Evolutionary conservation across 345 rosid genomes (phyloP).

Genomic region (Erodium maritimum): DNA sequence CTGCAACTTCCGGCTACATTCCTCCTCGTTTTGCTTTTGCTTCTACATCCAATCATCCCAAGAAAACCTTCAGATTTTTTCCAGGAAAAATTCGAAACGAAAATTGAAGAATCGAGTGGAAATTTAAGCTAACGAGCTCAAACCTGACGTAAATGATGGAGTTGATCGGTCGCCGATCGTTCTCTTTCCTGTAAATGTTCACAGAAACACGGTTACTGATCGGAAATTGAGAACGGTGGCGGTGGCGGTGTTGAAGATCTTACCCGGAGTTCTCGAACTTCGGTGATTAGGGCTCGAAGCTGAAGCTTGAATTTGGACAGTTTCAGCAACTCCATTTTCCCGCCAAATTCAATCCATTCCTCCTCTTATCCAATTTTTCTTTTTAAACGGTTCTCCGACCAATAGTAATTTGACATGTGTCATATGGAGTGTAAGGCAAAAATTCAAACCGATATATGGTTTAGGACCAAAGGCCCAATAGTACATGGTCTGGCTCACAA

Average conservation of each 20-base stretch:
- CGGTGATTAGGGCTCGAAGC: constrained; percentile 52
- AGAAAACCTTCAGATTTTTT: neutral
- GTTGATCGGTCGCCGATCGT: constrained; percentile 40
- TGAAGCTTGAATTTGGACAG: constrained; percentile 70
- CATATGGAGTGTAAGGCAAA: no score
- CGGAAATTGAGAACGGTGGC: neutral
- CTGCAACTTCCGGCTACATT: constrained; percentile 35
- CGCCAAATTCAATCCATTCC: neutral
- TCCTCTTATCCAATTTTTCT: neutral
- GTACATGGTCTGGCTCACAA: no score
- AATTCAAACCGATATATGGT: no score
- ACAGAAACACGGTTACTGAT: no score
- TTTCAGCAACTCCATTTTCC: constrained; percentile 67
- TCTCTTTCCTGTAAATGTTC: constrained; percentile 37
- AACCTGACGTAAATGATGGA: constrained; percentile 42
- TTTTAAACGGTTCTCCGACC: no score
- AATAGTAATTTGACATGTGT: no score
- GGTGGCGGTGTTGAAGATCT: constrained; percentile 3
- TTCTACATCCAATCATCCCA: constrained; percentile 32
- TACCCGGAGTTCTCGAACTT: constrained; percentile 62
- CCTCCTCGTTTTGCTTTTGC: constrained; percentile 68
- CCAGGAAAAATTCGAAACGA: constrained; percentile 2
- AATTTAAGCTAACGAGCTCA: neutral
- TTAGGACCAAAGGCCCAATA: no score
- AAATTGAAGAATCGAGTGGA: neutral